Evolutionary conservation across 352 stramenopile species (phyloP).

Genomic region (Blastocystis hominis): DNA sequence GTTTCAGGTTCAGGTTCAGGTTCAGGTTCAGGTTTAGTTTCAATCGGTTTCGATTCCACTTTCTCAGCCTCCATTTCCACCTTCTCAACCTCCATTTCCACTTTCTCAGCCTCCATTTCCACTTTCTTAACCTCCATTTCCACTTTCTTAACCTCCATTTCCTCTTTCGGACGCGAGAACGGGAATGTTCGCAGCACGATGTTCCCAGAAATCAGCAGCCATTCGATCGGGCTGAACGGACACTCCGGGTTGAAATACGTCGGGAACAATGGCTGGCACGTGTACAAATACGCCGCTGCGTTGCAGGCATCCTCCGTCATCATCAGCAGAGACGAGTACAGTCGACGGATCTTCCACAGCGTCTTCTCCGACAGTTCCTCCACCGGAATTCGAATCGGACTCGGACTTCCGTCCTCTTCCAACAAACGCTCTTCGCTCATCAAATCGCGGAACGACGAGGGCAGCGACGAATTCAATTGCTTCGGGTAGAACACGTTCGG

Average conservation of each 20-base stretch:
- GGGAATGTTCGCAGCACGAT: background rate
- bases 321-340: background rate
- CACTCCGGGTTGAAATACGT: background rate
- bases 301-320: background rate
- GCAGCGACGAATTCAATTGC: background rate
- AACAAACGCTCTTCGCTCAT: background rate
- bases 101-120: too few relatives aligned
- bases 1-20: too few relatives aligned
- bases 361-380: background rate
- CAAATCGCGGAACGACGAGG: background rate
- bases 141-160: too few relatives aligned
- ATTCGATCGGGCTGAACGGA: background rate
- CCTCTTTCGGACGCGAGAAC: background rate
- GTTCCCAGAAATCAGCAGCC: background rate
- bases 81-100: too few relatives aligned
- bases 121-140: too few relatives aligned
- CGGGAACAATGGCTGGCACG: background rate
- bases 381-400: background rate
- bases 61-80: too few relatives aligned
- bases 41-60: too few relatives aligned
- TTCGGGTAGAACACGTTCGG: too few relatives aligned
- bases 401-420: background rate
- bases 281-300: background rate
- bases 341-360: background rate
- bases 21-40: too few relatives aligned